Conservation (phyloP, 2,329 filamentous ascomycete species). For the Graphiopsis chlorocephala region DNA sequence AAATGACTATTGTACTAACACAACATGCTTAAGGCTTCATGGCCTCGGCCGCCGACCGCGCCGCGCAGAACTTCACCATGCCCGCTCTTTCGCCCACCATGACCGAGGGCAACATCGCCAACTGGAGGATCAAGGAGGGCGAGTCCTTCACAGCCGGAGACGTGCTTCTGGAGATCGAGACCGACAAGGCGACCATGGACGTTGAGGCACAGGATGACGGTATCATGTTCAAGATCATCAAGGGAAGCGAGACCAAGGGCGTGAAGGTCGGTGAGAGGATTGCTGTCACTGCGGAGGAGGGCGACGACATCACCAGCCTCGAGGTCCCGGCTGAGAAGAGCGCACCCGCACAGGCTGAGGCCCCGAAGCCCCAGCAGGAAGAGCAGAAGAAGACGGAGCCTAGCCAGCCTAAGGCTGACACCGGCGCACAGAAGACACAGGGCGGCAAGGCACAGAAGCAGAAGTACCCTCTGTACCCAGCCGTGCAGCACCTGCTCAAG, state of each 20-base stretch:
- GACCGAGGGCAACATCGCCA: conserved; percentile 87
- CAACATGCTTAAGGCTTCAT: conserved; percentile 25
- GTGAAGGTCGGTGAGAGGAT: conserved; percentile 78
- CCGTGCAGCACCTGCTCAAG: conserved; percentile 77
- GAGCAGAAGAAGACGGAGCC: conserved; percentile 26
- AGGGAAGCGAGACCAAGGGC: conserved; percentile 69
- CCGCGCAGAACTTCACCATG: conserved; percentile 87
- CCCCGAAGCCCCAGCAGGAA: conserved; percentile 20
- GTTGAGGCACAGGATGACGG: conserved; percentile 91
- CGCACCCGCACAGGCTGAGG: conserved; percentile 27
- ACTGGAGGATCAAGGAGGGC: conserved; percentile 84
- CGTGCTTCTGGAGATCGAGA: conserved; percentile 88
- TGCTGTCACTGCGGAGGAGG: conserved; percentile 76
- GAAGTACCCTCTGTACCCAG: conserved; percentile 74
- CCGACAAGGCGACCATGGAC: conserved; percentile 92
- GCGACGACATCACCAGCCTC: conserved; percentile 72
- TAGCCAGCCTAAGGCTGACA: conserved; percentile 33
- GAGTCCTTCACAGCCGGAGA: conserved; percentile 79
- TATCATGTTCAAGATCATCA: conserved; percentile 77
- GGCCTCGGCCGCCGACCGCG: conserved; percentile 44
- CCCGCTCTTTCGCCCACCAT: conserved; percentile 88
- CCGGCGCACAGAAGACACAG: conserved; percentile 23
- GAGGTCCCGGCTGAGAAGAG: conserved; percentile 67
- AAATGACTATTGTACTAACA: conserved; percentile 13
- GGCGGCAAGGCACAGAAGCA: conserved; percentile 57